Conservation (phyloP, 306 rosid genomes). For the Vicia villosa region DNA sequence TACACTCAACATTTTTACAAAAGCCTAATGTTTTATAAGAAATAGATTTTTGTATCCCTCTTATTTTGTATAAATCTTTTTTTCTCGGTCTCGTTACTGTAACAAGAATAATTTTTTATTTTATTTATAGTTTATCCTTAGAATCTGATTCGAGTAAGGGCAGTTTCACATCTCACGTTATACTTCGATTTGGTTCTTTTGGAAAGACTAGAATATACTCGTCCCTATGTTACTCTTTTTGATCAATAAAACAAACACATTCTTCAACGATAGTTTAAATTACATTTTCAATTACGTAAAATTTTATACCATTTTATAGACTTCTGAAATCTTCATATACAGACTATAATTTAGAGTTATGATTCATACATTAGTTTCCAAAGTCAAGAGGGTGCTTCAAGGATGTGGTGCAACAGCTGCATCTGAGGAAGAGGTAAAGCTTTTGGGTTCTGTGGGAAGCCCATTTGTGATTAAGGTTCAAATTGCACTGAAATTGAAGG, state of each 20-base stretch:
- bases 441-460: conserved; percentile 51
- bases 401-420: conserved; percentile 10
- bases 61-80: too few relatives aligned
- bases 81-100: too few relatives aligned
- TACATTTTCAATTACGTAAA: too few relatives aligned
- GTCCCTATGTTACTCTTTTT: background rate
- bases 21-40: too few relatives aligned
- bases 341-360: background rate
- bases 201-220: background rate
- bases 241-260: conserved; percentile 3
- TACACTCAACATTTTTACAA: too few relatives aligned
- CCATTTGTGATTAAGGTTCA: conserved; percentile 49
- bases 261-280: background rate
- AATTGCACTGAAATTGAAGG: conserved; percentile 58
- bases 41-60: too few relatives aligned
- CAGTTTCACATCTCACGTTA: background rate
- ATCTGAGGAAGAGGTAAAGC: conserved; percentile 41
- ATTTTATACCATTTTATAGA: too few relatives aligned
- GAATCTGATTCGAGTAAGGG: background rate
- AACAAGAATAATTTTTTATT: too few relatives aligned
- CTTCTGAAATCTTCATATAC: background rate
- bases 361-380: background rate
- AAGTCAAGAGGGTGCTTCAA: background rate
- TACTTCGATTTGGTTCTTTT: background rate
- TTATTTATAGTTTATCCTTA: too few relatives aligned